Conservation (phyloP, 2,329 filamentous ascomycete genomes). For the Hypoxylon sp. region DNA sequence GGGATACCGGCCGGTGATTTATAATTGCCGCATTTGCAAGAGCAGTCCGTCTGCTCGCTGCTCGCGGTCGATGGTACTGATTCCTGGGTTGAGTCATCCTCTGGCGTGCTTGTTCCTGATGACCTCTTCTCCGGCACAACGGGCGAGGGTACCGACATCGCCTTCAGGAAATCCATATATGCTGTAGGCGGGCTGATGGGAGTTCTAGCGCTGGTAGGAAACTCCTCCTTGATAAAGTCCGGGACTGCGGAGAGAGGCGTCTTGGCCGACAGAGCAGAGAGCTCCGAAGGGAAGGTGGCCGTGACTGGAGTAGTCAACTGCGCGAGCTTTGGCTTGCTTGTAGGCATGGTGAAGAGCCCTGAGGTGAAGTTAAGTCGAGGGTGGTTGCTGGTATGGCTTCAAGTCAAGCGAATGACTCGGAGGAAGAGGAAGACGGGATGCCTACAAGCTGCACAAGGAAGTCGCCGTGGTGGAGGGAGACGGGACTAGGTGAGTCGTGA, state of each 20-base stretch:
- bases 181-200: slow-evolving; percentile 91
- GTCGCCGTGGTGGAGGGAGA: slow-evolving; percentile 52
- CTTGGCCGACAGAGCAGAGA: slow-evolving; percentile 72
- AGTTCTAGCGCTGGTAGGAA: slow-evolving; percentile 74
- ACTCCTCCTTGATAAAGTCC: slow-evolving; percentile 74
- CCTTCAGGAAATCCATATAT: slow-evolving; percentile 93
- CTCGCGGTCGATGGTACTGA: slow-evolving; percentile 68
- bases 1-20: slow-evolving; percentile 62
- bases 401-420: slow-evolving; percentile 62
- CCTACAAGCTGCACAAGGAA: slow-evolving; percentile 55
- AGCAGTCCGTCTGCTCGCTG: slow-evolving; percentile 67
- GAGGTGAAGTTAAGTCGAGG: slow-evolving; percentile 21
- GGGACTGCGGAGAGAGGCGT: slow-evolving; percentile 75
- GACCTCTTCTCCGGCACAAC: slow-evolving; percentile 68
- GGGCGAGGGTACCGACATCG: slow-evolving; percentile 80
- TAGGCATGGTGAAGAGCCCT: slow-evolving; percentile 59
- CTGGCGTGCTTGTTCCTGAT: slow-evolving; percentile 59
- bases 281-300: slow-evolving; percentile 71
- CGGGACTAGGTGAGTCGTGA: slow-evolving; percentile 53
- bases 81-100: slow-evolving; percentile 58
- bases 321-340: slow-evolving; percentile 69
- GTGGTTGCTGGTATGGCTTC: slow-evolving; percentile 44
- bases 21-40: slow-evolving; percentile 67
- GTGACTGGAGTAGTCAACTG: slow-evolving; percentile 73
- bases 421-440: slow-evolving; percentile 48